Evolutionary conservation across 768 basidiomycete species (phyloP).

Genomic region (Lactarius akahatsu): DNA sequence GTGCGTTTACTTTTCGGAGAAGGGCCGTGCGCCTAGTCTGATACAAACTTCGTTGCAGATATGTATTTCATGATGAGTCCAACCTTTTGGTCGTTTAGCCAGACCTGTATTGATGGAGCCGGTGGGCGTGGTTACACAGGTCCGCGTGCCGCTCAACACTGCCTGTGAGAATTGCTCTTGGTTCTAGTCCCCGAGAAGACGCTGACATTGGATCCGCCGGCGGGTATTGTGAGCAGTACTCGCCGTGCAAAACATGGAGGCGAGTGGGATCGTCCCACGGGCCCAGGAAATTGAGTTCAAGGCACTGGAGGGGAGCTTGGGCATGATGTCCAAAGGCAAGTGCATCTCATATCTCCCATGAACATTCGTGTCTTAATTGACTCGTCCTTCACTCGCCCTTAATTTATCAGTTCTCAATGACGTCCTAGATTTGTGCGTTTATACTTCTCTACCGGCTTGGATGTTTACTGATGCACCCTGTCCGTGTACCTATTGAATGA

Average conservation of each 20-base stretch:
- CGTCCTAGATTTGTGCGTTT: slow-evolving; percentile 67
- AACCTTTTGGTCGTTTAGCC: slow-evolving; percentile 31
- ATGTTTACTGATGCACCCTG: neutral
- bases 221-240: slow-evolving; percentile 44
- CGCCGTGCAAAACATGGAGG: slow-evolving; percentile 91
- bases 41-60: slow-evolving; percentile 40
- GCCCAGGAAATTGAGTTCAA: slow-evolving; percentile 86
- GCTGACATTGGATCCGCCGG: neutral
- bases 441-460: slow-evolving; percentile 1
- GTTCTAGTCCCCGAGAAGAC: slow-evolving; percentile 2
- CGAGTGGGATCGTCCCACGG: slow-evolving; percentile 65
- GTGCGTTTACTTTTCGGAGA: slow-evolving; percentile 46
- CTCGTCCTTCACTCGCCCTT: slow-evolving; percentile 16
- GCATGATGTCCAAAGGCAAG: slow-evolving; percentile 85
- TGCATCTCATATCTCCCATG: slow-evolving; percentile 8
- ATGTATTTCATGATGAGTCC: slow-evolving; percentile 76
- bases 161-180: slow-evolving; percentile 44
- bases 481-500: neutral
- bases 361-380: slow-evolving; percentile 17
- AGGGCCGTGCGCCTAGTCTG: neutral
- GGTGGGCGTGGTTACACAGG: slow-evolving; percentile 46
- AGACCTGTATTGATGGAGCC: slow-evolving; percentile 35
- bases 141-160: slow-evolving; percentile 79
- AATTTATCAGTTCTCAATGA: slow-evolving; percentile 62
- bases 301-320: slow-evolving; percentile 76